Percentiles rank a stretch among this genome's conserved stretches.
These are phyloP conservation scores for Zoysia japonica DNA, from an alignment of 176 grass and related monocot species.

Conservation along the genomic window DNA sequence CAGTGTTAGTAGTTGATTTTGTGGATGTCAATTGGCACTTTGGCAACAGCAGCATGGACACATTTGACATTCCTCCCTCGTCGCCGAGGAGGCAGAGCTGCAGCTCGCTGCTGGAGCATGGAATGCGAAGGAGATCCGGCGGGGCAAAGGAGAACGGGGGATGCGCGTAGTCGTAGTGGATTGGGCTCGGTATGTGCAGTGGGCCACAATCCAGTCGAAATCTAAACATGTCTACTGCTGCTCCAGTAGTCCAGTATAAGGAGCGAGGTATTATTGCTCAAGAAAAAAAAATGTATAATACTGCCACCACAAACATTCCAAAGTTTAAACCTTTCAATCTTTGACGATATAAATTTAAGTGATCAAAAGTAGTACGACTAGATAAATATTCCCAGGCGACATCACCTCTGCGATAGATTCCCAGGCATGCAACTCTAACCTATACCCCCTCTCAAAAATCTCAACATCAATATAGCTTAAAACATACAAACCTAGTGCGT, in stretches of 20 bases:
- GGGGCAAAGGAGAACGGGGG: background rate
- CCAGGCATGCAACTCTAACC: background rate
- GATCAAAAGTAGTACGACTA: background rate
- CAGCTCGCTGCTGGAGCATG: background rate
- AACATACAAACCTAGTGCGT: background rate
- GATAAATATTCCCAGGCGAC: background rate
- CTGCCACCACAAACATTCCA: background rate
- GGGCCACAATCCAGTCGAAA: background rate
- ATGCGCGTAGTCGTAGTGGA: background rate
- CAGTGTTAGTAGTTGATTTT: background rate
- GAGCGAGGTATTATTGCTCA: background rate
- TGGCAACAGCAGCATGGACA: background rate
- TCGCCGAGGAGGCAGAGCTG: background rate
- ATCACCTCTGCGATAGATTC: background rate
- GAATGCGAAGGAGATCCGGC: background rate
- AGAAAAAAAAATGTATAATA: background rate
- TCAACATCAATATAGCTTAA: constrained; percentile 5
- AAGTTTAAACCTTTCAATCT: background rate
- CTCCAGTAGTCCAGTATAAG: too few relatives aligned
- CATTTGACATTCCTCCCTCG: background rate
- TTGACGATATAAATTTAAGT: background rate
- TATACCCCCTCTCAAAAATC: constrained; percentile 1
- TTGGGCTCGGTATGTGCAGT: background rate
- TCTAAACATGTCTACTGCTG: too few relatives aligned
- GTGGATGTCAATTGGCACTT: background rate